Conservation (phyloP, 352 stramenopile species). For the Thraustochytrium striatum region DNA sequence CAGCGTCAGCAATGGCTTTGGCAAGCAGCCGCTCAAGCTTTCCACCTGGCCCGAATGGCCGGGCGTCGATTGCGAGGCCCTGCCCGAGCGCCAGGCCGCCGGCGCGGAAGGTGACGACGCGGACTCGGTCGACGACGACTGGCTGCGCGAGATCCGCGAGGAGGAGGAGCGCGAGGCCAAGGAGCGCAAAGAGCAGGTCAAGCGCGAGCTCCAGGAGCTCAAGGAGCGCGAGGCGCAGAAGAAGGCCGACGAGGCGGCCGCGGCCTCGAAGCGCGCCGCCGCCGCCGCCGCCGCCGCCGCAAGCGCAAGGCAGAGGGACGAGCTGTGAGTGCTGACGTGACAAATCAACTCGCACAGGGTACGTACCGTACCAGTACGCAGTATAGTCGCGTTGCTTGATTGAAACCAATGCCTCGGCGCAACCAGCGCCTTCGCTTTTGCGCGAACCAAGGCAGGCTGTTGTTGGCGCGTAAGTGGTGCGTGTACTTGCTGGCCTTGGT, state of each 20-base stretch:
- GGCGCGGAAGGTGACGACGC: not conserved
- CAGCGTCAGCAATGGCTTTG: slow-evolving; percentile 15
- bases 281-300: not conserved
- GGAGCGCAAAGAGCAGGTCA: slow-evolving; percentile 6
- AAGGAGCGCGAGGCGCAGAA: not conserved
- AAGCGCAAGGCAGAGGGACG: slow-evolving; percentile 7
- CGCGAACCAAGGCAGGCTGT: too few species aligned
- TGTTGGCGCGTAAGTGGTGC: too few species aligned
- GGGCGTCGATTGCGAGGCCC: not conserved
- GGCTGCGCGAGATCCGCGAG: slow-evolving; percentile 23
- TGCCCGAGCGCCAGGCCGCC: not conserved
- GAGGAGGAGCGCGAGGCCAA: slow-evolving; percentile 23
- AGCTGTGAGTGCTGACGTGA: too few species aligned
- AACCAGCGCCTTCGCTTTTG: too few species aligned
- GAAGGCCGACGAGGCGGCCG: not conserved
- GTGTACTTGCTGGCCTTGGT: too few species aligned
- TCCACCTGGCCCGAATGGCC: not conserved
- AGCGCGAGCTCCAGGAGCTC: slow-evolving; percentile 9
- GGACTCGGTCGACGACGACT: slow-evolving; percentile 42
- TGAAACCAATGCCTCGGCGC: too few species aligned
- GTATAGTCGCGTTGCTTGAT: too few species aligned
- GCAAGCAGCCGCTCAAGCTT: not conserved
- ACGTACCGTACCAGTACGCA: too few species aligned
- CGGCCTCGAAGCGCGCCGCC: not conserved
- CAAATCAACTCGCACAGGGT: too few species aligned